These are phyloP conservation scores for Coemansia biformis DNA, from an alignment of 192 early-diverging fungal species.

Conservation along the genomic window DNA sequence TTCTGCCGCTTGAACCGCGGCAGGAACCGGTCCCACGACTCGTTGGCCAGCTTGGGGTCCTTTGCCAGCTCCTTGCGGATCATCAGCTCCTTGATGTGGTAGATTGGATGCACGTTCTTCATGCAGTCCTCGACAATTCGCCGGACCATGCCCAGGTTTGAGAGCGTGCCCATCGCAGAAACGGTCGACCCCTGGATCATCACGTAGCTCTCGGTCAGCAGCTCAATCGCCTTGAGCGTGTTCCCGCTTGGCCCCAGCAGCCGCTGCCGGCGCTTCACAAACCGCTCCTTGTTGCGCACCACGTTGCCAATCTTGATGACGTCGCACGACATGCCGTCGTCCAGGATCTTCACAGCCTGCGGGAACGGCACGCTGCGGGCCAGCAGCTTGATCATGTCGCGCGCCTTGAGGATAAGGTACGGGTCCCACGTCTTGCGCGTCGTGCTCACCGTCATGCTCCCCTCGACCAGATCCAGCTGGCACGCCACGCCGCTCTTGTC, in stretches of 20 bases:
- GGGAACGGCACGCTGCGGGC: conserved; percentile 89
- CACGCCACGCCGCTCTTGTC: conserved; percentile 83
- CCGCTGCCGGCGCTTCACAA: conserved; percentile 93
- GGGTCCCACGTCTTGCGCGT: conserved; percentile 95
- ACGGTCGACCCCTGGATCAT: conserved; percentile 99
- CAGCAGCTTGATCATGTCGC: conserved; percentile 93
- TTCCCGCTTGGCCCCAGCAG: conserved; percentile 93
- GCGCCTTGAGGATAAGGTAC: conserved; percentile 86
- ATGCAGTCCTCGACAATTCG: conserved; percentile 94
- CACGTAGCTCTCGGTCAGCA: conserved; percentile 91
- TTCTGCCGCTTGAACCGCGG: conserved; percentile 96
- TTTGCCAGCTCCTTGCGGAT: conserved; percentile 96
- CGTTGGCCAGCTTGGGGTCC: conserved; percentile 86
- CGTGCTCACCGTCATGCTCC: conserved; percentile 96
- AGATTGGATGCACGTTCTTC: conserved; percentile 98
- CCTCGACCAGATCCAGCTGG: conserved; percentile 91
- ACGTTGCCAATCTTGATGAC: conserved; percentile 98
- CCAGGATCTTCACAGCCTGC: conserved; percentile 85
- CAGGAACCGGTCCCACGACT: conserved; percentile 96
- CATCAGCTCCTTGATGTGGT: conserved; percentile 98
- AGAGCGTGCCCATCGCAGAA: conserved; percentile 84
- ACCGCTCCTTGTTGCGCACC: conserved; percentile 93
- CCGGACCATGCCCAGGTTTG: conserved; percentile 81
- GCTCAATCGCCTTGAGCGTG: conserved; percentile 93
- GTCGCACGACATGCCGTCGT: conserved; percentile 89